Base-by-base conservation (phyloP, 1,284 basidiomycete species). In the Erythrobasidium hasegawianum region DNA sequence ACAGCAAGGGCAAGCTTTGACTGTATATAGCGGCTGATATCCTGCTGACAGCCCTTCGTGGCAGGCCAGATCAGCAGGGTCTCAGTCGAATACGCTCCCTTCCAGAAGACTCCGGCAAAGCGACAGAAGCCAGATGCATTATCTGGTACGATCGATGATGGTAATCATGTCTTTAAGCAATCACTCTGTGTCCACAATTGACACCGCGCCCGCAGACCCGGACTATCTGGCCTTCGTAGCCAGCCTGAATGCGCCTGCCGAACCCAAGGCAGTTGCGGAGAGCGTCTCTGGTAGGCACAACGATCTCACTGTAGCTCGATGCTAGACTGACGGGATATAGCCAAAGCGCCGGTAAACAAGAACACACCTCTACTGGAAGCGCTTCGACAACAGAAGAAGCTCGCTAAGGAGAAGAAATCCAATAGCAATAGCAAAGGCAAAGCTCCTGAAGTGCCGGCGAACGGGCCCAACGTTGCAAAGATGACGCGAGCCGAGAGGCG, bases 51-150 rank as follows among this genome's bases (percentile, higher is more conserved):
- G 4, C 18, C 14, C 41, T 40, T 2, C 14, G 3, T 33, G 38
- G 0, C 72, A 94, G 93, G 94, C 10, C 87, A 87, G 73, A 90
- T 95, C 74, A 89, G 85, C 2, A 83, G 87, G 64, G 91, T 90
- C 1, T 81, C 96, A 1, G 92, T 98, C 1, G 95, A 98, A 78
- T 97, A 89, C 75, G 89, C 95, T 0, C 92, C 93, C 0, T 90
- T 87, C 70, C 93, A 94, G 77, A 96, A 91, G 77, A 79, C 87
- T 1, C 88, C 90, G 0, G 75, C 82, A 0, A 86, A 87, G 69
- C 86, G 86, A 77, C 84, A 83, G 76, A 93, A 90, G 76, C 75
- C 76, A 0, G 89, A 91, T 72, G 80, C 81, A 18, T 81, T 86
- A 50, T 83, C 83, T 67, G 87, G 82, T 1, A 90, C 89, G 0